Conservation (phyloP, 768 basidiomycete genomes). For the Postia placenta region DNA sequence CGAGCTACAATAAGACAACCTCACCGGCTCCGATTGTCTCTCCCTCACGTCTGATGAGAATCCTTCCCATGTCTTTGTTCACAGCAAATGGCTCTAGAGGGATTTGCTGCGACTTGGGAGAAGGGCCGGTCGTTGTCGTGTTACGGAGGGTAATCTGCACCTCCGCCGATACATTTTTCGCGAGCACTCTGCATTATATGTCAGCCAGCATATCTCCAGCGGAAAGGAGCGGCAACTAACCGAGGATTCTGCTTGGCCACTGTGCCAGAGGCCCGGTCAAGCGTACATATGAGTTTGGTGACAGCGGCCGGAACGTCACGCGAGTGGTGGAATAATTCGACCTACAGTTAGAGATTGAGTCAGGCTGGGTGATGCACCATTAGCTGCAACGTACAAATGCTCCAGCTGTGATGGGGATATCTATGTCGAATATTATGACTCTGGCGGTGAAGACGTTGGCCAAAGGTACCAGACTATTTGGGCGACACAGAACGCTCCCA, state of each 20-base stretch:
- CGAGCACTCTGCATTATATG: conserved; percentile 55
- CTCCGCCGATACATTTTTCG: conserved; percentile 81
- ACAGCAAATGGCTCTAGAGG: conserved; percentile 80
- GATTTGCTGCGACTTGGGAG: conserved; percentile 47
- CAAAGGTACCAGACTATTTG: conserved; percentile 64
- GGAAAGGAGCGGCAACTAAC: conserved; percentile 29
- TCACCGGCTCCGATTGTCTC: conserved; percentile 90
- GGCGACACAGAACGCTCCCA: conserved; percentile 85
- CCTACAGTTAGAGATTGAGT: conserved; percentile 31
- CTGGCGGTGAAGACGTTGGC: conserved; percentile 76
- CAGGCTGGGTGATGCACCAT: no score
- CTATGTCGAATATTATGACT: conserved; percentile 90
- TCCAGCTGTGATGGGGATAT: conserved; percentile 83
- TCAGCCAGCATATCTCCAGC: conserved; percentile 1
- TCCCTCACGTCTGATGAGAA: conserved; percentile 81
- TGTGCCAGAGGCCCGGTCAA: conserved; percentile 74
- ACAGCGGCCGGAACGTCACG: conserved; percentile 88
- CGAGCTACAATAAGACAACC: background rate
- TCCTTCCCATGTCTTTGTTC: conserved; percentile 96
- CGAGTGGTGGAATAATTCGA: conserved; percentile 95
- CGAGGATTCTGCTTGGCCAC: conserved; percentile 77
- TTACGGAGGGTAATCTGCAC: conserved; percentile 75
- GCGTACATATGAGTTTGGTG: conserved; percentile 66
- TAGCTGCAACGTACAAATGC: conserved; percentile 53
- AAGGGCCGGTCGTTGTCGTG: conserved; percentile 41